Conservation (phyloP, 2,329 filamentous ascomycete species). For the Ceratocystis papillata region DNA sequence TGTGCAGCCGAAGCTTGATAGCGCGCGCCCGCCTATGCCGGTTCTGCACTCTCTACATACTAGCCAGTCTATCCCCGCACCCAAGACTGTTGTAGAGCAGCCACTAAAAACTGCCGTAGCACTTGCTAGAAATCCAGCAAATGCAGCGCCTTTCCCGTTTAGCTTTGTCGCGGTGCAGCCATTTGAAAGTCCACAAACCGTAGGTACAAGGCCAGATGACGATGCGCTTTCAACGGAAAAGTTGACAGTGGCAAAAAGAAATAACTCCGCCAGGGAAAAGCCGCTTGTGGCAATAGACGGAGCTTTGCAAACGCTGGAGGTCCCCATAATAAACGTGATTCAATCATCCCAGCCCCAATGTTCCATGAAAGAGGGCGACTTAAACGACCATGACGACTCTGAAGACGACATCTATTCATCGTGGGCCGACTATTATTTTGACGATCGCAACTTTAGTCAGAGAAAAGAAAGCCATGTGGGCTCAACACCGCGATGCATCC, state of each 20-base stretch:
- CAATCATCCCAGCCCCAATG: neutral
- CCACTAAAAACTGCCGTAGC: neutral
- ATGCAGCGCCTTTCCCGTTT: constrained; percentile 26
- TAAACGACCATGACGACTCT: constrained; percentile 26
- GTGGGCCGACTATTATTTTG: constrained; percentile 32
- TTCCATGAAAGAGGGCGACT: neutral
- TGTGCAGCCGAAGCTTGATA: neutral
- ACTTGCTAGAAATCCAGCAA: neutral
- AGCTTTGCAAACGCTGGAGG: neutral
- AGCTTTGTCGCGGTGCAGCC: constrained; percentile 27
- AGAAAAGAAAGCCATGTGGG: neutral
- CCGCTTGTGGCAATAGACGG: neutral
- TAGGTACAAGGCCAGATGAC: constrained; percentile 16
- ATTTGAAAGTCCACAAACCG: constrained; percentile 25
- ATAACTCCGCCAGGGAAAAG: neutral
- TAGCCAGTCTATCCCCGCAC: neutral
- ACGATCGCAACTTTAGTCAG: constrained; percentile 25
- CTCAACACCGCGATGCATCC: neutral
- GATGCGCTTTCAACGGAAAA: neutral
- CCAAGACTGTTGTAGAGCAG: neutral
- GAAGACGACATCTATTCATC: constrained; percentile 26
- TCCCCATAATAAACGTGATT: neutral
- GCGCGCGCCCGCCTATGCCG: neutral
- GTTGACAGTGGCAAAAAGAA: too few species aligned
- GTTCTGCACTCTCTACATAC: neutral